Evolutionary conservation across 345 rosid genomes (phyloP), one percentile per base, ranked within the genome.

Genomic region (Gossypium rotundifolium): DNA sequence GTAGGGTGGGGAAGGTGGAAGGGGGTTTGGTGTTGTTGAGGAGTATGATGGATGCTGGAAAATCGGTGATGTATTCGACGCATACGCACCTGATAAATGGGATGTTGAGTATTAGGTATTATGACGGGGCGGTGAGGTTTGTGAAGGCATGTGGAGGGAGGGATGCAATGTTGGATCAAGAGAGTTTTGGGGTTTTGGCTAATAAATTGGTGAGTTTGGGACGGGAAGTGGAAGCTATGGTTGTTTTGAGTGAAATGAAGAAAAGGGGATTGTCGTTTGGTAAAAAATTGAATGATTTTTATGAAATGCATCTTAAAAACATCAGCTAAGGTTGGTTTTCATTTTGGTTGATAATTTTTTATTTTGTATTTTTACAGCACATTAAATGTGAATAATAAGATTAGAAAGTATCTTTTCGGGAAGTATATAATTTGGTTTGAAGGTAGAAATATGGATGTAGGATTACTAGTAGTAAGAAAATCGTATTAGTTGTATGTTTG

Each of bases 1-100:
- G 92, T 63, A 90, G 65, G 54, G 79, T 76, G 14, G 90, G 89
- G 62, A 85, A 77, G 52, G 83, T 90, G 40, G 95, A 83, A 29
- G 94, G 84, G 0, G 91, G 90, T 22, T 14, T 91, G 80, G 76
- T 65, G 79, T 16, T 93, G 46, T 25, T 93, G 83, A 81, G 91
- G 84, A 84, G 84, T 85, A 89, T 93, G 94, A 85, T 69, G 82
- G 87, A 81, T 2, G 90, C 79, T 20, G 88, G 85, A 57, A 65
- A 78, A 51, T 73, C 84, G 29, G 82, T 81, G 23, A 49, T 80
- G 77, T 86, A 88, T 75, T 87, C 84, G 2, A 84, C 97, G 7
- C 81, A 85, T 74, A 72, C 82, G 77, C 90, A 88, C 71, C 86
- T 88, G 77, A 85, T 88, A 2, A 76, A 68, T 11, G 86, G 76